Conservation (phyloP, 352 stramenopile species). For the Globisporangium perplexum region DNA sequence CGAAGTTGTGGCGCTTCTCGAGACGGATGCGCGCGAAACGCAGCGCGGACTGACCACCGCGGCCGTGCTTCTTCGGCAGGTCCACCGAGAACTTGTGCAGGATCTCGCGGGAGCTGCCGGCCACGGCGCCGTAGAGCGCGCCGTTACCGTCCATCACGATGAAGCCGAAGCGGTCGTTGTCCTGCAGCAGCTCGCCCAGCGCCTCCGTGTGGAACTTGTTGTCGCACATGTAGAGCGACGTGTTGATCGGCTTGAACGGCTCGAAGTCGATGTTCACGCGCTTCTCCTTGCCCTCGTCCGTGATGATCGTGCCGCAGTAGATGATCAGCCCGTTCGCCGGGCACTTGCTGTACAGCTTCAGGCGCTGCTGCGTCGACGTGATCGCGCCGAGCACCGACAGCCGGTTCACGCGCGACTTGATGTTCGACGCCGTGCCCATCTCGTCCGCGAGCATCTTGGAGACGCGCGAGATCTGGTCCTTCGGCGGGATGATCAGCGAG, state of each 20-base stretch:
- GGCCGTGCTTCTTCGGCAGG: constrained; percentile 99
- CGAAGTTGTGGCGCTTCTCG: constrained; percentile 99
- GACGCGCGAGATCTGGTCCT: constrained; percentile 97
- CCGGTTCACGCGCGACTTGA: constrained; percentile 99
- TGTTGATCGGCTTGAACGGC: constrained; percentile 99
- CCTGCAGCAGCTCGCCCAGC: constrained; percentile 97
- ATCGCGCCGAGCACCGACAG: constrained; percentile 98
- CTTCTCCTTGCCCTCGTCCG: constrained; percentile 99
- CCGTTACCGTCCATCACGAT: constrained; percentile 99
- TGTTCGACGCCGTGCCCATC: constrained; percentile 99
- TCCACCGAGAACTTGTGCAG: constrained; percentile 97
- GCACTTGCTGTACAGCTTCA: constrained; percentile 98
- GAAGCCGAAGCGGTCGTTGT: constrained; percentile 99
- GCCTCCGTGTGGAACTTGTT: constrained; percentile 99
- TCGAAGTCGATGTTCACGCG: constrained; percentile 99
- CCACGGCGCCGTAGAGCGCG: constrained; percentile 96
- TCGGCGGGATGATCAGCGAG: constrained; percentile 98
- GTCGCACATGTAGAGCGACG: constrained; percentile 99
- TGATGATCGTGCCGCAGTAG: constrained; percentile 99
- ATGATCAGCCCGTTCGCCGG: constrained; percentile 98
- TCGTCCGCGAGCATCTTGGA: constrained; percentile 99
- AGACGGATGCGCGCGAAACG: constrained; percentile 99
- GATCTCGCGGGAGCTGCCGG: constrained; percentile 90
- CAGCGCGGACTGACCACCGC: constrained; percentile 98
- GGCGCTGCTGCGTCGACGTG: constrained; percentile 98